These are phyloP conservation scores for Aspergillus hiratsukae DNA, from an alignment of 2,329 filamentous ascomycete species.

Conservation along the genomic window DNA sequence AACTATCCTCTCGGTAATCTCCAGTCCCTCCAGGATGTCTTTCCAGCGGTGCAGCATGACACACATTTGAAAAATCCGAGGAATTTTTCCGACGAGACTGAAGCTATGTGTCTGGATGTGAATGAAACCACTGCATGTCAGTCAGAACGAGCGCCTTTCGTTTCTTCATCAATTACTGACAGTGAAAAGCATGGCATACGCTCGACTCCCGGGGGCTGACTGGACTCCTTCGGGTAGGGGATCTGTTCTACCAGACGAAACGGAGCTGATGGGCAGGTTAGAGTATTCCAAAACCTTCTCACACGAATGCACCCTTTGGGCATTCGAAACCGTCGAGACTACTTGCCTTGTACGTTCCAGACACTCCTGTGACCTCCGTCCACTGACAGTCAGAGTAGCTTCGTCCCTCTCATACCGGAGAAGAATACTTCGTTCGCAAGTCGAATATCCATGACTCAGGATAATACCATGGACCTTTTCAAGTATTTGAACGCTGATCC, in stretches of 20 bases:
- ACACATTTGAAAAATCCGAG: conserved; percentile 6
- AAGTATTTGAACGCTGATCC: conserved; percentile 7
- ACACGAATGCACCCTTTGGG: neutral
- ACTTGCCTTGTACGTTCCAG: conserved; percentile 9
- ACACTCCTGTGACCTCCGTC: neutral
- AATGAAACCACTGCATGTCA: neutral
- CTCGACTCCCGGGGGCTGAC: neutral
- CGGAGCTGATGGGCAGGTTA: neutral
- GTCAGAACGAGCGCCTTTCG: neutral
- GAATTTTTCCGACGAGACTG: conserved; percentile 12
- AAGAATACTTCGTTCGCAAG: conserved; percentile 10
- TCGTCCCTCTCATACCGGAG: conserved; percentile 11
- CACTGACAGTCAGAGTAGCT: conserved; percentile 4
- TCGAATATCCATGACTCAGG: conserved; percentile 7
- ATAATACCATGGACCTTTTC: conserved; percentile 1
- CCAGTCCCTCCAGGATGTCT: conserved; percentile 15
- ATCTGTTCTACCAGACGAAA: neutral
- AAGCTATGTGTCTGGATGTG: conserved; percentile 8
- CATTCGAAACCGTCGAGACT: neutral
- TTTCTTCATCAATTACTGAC: neutral
- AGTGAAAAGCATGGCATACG: neutral
- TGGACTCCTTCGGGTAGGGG: neutral
- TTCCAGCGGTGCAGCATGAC: conserved; percentile 12
- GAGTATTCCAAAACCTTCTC: neutral
- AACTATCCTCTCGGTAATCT: conserved; percentile 11